These are phyloP conservation scores for Axilococcus clingmanii DNA, from an alignment of 139 green algal genomes.

Conservation along the genomic window DNA sequence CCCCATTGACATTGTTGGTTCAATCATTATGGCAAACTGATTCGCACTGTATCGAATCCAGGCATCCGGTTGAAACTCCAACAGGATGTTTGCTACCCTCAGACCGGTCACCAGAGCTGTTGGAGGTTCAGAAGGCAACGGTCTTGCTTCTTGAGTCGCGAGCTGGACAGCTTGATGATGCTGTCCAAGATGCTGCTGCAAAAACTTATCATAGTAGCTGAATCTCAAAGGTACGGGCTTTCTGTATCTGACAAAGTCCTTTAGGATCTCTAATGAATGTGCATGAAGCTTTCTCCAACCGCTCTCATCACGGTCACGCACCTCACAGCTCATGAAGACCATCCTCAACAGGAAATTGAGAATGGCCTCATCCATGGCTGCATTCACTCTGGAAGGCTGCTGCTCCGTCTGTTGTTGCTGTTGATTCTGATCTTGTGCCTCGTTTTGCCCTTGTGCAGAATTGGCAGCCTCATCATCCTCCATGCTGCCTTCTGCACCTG, in stretches of 20 bases:
- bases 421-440: no score
- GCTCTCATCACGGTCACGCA: constrained; percentile 32
- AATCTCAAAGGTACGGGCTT: constrained; percentile 49
- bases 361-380: constrained; percentile 67
- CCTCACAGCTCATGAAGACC: constrained; percentile 49
- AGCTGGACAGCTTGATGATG: constrained; percentile 16
- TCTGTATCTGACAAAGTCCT: constrained; percentile 38
- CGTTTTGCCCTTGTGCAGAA: neutral
- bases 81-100: neutral
- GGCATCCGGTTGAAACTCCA: constrained; percentile 21
- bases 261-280: constrained; percentile 30
- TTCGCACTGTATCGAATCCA: constrained; percentile 9
- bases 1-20: constrained; percentile 18
- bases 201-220: constrained; percentile 64
- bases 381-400: constrained; percentile 41
- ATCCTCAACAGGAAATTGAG: constrained; percentile 87
- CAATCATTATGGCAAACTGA: constrained; percentile 32
- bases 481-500: neutral
- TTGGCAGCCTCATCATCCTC: neutral
- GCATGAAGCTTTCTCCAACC: constrained; percentile 39
- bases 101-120: constrained; percentile 3
- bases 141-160: no score
- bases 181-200: constrained; percentile 28
- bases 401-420: no score
- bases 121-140: no score